Conservation (phyloP, 2,329 filamentous ascomycete genomes). For the Aureobasidium lini region DNA sequence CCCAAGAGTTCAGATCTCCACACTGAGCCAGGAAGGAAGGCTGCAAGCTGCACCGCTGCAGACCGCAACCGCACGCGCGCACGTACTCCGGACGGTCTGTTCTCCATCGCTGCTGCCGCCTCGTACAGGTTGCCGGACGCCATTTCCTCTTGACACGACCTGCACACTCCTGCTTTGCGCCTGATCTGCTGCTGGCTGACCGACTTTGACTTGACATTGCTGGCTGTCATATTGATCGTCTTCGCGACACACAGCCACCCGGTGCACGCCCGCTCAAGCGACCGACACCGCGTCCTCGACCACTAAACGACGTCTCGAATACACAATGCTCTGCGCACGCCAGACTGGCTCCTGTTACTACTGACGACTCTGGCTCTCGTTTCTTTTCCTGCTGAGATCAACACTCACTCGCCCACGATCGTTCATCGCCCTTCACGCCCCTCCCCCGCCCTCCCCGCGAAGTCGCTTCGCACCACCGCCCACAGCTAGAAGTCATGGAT, state of each 20-base stretch:
- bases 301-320: neutral
- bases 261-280: neutral
- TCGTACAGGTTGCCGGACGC: neutral
- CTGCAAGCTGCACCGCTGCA: neutral
- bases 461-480: neutral
- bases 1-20: neutral
- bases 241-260: constrained; percentile 3
- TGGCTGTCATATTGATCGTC: neutral
- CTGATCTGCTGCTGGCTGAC: neutral
- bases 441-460: constrained; percentile 10
- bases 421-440: constrained; percentile 4
- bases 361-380: neutral
- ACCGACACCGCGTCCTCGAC: neutral
- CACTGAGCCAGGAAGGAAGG: neutral
- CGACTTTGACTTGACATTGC: neutral
- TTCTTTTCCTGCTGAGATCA: neutral
- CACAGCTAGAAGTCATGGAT: constrained; percentile 9
- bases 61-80: neutral
- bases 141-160: neutral
- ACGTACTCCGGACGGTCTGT: neutral
- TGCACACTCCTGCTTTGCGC: neutral
- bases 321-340: constrained; percentile 4
- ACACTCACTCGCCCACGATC: neutral
- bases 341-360: neutral
- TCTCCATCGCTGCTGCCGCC: neutral